A percentile compares a stretch with the other conserved stretches of the same genome.
phyloP scores from a whole-genome alignment of 78 protist species.

The Paratrimastix pyriformis region DNA sequence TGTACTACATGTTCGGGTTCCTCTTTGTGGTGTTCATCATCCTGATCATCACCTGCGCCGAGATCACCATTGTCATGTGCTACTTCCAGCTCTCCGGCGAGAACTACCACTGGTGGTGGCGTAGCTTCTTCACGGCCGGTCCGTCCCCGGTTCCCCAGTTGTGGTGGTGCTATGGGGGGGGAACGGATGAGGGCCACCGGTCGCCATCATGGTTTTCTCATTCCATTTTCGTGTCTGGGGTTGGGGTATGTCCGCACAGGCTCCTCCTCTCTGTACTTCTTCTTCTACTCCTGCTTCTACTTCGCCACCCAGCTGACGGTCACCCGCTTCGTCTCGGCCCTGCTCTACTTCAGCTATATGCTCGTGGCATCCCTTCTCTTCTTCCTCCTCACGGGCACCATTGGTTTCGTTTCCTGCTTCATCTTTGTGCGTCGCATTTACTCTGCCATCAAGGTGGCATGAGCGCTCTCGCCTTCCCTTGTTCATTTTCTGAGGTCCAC shows the following conservation, averaged over 20 bases:
- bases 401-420: slow-evolving; percentile 30
- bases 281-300: slow-evolving; percentile 75
- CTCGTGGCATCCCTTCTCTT: slow-evolving; percentile 55
- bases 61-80: slow-evolving; percentile 71
- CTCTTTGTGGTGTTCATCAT: slow-evolving; percentile 78
- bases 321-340: slow-evolving; percentile 23
- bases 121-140: slow-evolving; percentile 79
- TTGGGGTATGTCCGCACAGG: background rate
- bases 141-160: too few relatives aligned
- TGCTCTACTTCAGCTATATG: slow-evolving; percentile 82
- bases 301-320: slow-evolving; percentile 57
- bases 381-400: slow-evolving; percentile 69
- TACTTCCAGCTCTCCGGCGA: slow-evolving; percentile 45
- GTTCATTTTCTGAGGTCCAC: too few relatives aligned
- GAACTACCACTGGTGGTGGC: slow-evolving; percentile 90
- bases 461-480: background rate
- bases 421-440: slow-evolving; percentile 22
- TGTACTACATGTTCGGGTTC: slow-evolving; percentile 90
- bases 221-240: background rate
- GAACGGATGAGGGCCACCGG: too few relatives aligned
- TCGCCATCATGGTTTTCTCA: background rate
- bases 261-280: slow-evolving; percentile 70
- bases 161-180: too few relatives aligned
- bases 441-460: slow-evolving; percentile 29
- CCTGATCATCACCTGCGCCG: too few relatives aligned